Evolutionary conservation across 225 moss, liverwort and hornwort genomes (phyloP).

Genomic region (Asterella californica): DNA sequence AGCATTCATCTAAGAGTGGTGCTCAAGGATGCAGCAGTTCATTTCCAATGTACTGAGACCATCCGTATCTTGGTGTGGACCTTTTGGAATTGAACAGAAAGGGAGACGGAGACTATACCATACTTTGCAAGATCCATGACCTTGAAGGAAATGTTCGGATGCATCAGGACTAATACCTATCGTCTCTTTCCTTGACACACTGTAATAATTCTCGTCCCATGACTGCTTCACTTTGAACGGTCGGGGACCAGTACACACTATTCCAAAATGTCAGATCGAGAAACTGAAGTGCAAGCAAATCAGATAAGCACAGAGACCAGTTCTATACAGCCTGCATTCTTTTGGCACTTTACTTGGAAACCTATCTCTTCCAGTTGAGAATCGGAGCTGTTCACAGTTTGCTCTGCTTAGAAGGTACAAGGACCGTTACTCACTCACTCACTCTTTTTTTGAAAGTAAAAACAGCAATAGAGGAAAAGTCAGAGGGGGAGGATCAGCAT

Average conservation of each 20-base stretch:
- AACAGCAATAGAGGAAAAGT: too few relatives aligned
- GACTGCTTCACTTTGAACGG: background rate
- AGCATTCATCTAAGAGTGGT: conserved; percentile 62
- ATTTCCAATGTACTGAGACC: conserved; percentile 58
- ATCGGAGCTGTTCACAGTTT: background rate
- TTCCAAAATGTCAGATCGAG: background rate
- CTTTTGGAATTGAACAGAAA: background rate
- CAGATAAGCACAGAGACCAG: background rate
- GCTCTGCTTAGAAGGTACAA: background rate
- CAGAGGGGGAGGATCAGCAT: too few relatives aligned
- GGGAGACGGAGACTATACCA: conserved; percentile 46
- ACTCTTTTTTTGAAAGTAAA: too few relatives aligned
- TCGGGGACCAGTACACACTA: too few relatives aligned
- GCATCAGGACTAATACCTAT: conserved; percentile 62
- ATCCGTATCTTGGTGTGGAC: conserved; percentile 22
- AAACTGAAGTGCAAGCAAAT: background rate
- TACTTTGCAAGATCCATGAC: conserved; percentile 61
- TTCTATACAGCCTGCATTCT: background rate
- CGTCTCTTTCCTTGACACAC: conserved; percentile 80
- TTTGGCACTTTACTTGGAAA: background rate
- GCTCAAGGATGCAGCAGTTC: conserved; percentile 51
- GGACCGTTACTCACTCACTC: too few relatives aligned
- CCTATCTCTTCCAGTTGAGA: background rate
- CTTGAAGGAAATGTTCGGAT: conserved; percentile 67
- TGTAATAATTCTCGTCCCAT: conserved; percentile 52